Evolutionary conservation across 2,329 filamentous ascomycete genomes (phyloP).

Genomic region (Tympanopsis confertula): DNA sequence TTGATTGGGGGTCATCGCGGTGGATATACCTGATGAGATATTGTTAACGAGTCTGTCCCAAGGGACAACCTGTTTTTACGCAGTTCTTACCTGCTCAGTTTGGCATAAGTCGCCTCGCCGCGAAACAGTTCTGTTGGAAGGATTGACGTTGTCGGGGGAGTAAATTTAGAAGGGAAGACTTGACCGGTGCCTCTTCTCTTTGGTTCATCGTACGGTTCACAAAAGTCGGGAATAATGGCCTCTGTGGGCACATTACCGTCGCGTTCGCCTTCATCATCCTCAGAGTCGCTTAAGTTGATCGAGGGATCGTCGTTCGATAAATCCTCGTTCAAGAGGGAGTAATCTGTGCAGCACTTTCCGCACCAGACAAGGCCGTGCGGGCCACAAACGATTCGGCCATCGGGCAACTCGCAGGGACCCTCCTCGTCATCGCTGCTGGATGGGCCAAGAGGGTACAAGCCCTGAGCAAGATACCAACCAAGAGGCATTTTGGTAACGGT

Average conservation of each 20-base stretch:
- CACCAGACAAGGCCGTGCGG: constrained; percentile 18
- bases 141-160: constrained; percentile 9
- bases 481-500: constrained; percentile 15
- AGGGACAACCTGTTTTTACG: not conserved
- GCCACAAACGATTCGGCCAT: constrained; percentile 22
- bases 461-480: constrained; percentile 14
- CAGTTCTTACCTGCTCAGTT: constrained; percentile 9
- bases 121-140: constrained; percentile 15
- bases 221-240: not conserved
- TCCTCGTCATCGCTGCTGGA: constrained; percentile 19
- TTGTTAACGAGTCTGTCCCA: constrained; percentile 3
- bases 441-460: constrained; percentile 10
- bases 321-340: constrained; percentile 17
- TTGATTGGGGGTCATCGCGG: constrained; percentile 12
- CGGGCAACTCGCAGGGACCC: constrained; percentile 17
- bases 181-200: constrained; percentile 13
- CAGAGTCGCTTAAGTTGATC: constrained; percentile 1
- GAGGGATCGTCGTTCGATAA: constrained; percentile 1
- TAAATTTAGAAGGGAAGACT: constrained; percentile 19
- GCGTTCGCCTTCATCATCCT: not conserved
- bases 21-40: constrained; percentile 15
- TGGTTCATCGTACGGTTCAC: constrained; percentile 1
- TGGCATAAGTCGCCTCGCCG: constrained; percentile 2
- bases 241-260: constrained; percentile 1
- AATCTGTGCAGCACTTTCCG: constrained; percentile 19